These are phyloP conservation scores for Volvariella surrecta DNA, from an alignment of 1,284 basidiomycete species.

Conservation along the genomic window DNA sequence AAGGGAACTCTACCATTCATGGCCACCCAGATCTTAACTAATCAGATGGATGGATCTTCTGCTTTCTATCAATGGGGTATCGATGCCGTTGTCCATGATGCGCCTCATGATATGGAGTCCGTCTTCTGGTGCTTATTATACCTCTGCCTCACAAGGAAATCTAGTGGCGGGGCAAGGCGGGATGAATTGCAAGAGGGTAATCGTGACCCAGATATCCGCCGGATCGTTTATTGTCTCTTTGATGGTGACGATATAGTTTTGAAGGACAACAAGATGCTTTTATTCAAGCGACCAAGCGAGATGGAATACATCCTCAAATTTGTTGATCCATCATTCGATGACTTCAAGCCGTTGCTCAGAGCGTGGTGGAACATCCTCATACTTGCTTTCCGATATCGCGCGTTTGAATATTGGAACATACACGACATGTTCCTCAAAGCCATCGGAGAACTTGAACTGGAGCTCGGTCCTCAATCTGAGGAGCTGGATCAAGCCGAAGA, in stretches of 20 bases:
- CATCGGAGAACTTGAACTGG: conserved; percentile 1
- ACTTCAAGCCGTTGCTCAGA: conserved; percentile 5
- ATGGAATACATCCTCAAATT: neutral
- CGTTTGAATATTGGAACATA: conserved; percentile 2
- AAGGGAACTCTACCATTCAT: no score
- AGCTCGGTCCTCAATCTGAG: no score
- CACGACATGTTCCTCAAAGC: neutral
- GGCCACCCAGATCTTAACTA: no score
- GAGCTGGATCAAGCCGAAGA: no score
- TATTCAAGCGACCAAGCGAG: neutral
- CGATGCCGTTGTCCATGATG: conserved; percentile 5
- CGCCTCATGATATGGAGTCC: conserved; percentile 13
- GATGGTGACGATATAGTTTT: neutral
- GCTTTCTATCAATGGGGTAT: no score
- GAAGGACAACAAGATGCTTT: neutral
- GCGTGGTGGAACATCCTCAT: conserved; percentile 6
- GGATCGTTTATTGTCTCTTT: neutral
- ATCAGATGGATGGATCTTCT: no score
- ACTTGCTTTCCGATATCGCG: neutral
- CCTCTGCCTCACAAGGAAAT: conserved; percentile 9
- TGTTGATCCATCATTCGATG: conserved; percentile 8
- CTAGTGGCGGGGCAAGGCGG: conserved; percentile 5
- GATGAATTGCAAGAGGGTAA: neutral
- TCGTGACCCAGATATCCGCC: neutral
- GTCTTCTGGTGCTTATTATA: conserved; percentile 11